phyloP scores from a whole-genome alignment of 176 grass and related monocot species.

The Lolium rigidum region DNA sequence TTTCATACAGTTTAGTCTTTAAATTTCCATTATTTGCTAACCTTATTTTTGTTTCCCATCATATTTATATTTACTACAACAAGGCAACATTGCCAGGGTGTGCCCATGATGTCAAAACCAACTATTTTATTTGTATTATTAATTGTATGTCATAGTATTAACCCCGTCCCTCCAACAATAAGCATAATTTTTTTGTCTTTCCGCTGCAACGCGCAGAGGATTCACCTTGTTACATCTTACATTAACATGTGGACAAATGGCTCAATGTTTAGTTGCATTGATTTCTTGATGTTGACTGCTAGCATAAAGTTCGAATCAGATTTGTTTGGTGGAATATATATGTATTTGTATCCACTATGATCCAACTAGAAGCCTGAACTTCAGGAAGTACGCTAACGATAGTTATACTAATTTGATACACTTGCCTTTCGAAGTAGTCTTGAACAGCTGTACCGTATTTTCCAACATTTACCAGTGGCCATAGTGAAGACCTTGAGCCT shows the following conservation, averaged over 20 bases:
- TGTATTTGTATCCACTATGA: not conserved
- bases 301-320: not conserved
- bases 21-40: not conserved
- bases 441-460: constrained; percentile 23
- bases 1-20: not conserved
- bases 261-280: constrained; percentile 10
- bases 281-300: constrained; percentile 15
- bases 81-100: not conserved
- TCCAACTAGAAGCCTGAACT: constrained; percentile 21
- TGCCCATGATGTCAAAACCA: not conserved
- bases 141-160: not conserved
- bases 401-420: not conserved
- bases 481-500: constrained; percentile 58
- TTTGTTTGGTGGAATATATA: not conserved
- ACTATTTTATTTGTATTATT: not conserved
- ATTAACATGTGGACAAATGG: not conserved
- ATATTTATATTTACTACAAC: not conserved
- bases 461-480: constrained; percentile 55
- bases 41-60: not conserved
- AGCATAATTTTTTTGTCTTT: not conserved
- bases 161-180: not conserved
- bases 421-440: constrained; percentile 9
- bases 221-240: not conserved
- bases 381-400: not conserved
- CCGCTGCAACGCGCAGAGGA: not conserved